Evolutionary conservation across 306 rosid genomes (phyloP).

Genomic region (Prunus mira): DNA sequence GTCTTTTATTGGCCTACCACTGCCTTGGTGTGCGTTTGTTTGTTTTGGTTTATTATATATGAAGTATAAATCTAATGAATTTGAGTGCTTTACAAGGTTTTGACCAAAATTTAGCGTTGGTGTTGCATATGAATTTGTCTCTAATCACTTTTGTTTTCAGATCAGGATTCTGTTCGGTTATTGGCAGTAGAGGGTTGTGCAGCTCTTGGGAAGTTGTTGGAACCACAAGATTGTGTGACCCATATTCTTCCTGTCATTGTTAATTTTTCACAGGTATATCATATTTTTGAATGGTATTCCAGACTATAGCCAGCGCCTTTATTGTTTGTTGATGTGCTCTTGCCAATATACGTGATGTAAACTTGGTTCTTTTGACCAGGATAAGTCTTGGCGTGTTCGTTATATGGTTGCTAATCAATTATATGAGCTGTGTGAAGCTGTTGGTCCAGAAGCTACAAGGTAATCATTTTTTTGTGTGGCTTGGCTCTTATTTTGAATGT

Average conservation of each 20-base stretch:
- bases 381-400: constrained; percentile 99
- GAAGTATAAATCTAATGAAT: not conserved
- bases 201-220: constrained; percentile 94
- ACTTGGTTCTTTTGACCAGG: constrained; percentile 44
- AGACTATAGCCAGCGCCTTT: not conserved
- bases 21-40: no score
- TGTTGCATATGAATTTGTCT: not conserved
- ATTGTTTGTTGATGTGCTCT: not conserved
- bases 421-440: constrained; percentile 94
- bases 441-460: constrained; percentile 97
- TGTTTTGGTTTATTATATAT: not conserved
- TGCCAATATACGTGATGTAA: constrained; percentile 2
- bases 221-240: constrained; percentile 87
- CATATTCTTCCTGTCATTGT: constrained; percentile 96
- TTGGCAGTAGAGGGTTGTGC: constrained; percentile 99
- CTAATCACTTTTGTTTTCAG: constrained; percentile 29
- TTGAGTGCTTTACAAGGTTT: not conserved
- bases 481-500: not conserved
- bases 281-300: not conserved
- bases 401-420: constrained; percentile 99
- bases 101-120: not conserved
- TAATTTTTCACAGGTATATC: constrained; percentile 87
- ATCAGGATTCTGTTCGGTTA: constrained; percentile 97
- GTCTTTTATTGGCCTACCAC: not conserved
- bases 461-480: constrained; percentile 20